Percentiles rank a stretch among this genome's conserved stretches.
Evolutionary conservation across 225 moss, liverwort and hornwort species (phyloP).

Genomic region (Polytrichum commune): DNA sequence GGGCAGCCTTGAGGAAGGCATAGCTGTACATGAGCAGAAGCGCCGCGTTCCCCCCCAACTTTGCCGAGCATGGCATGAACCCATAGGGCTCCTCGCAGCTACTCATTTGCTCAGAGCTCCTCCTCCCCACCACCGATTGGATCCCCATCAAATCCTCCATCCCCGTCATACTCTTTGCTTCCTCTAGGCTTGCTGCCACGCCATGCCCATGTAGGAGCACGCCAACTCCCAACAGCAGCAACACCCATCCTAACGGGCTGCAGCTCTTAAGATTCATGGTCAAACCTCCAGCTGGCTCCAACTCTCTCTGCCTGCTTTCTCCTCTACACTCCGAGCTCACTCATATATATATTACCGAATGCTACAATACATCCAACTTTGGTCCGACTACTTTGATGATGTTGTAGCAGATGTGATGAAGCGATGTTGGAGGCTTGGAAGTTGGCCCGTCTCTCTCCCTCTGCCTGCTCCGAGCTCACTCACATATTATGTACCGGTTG

Average conservation of each 20-base stretch:
- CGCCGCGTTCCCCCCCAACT: constrained; percentile 43
- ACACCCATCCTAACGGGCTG: background rate
- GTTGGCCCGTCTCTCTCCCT: no score
- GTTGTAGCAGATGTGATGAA: no score
- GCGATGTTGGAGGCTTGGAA: no score
- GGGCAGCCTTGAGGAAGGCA: constrained; percentile 42
- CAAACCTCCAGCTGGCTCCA: no score
- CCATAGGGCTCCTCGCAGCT: constrained; percentile 57
- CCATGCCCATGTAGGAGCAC: background rate
- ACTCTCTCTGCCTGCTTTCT: no score
- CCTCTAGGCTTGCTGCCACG: background rate
- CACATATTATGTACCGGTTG: no score
- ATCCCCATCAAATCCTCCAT: background rate
- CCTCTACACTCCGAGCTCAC: no score
- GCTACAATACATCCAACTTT: no score
- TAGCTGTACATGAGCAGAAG: constrained; percentile 39
- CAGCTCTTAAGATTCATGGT: background rate
- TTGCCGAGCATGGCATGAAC: constrained; percentile 52
- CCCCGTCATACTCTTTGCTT: background rate
- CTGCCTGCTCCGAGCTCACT: no score
- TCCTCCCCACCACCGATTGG: background rate
- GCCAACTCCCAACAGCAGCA: background rate
- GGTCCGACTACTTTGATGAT: no score
- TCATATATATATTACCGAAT: no score
- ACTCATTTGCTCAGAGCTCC: background rate